Evolutionary conservation across 2,329 filamentous ascomycete genomes (phyloP).

Genomic region (Sporothrix brunneoviolacea): DNA sequence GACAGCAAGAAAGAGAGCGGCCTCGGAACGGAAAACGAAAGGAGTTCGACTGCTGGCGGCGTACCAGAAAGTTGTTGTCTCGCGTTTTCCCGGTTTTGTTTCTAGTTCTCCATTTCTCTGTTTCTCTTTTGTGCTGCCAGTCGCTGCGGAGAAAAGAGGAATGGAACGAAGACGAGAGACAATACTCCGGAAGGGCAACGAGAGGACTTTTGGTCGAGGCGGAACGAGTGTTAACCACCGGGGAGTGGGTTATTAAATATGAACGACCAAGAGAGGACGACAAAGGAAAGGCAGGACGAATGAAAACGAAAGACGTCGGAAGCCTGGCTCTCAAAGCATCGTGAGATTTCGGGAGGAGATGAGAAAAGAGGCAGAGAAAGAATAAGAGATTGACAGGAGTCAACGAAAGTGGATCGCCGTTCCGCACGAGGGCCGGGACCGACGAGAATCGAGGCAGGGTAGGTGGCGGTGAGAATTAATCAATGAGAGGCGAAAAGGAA

Average conservation of each 20-base stretch:
- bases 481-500: background rate
- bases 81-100: too few species aligned
- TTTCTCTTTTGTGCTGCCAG: too few species aligned
- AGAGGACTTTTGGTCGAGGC: background rate
- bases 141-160: too few species aligned
- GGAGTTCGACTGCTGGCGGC: too few species aligned
- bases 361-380: background rate
- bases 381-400: background rate
- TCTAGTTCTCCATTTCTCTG: too few species aligned
- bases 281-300: background rate
- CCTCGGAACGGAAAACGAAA: too few species aligned
- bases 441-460: background rate
- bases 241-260: background rate
- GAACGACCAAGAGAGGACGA: background rate
- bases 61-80: too few species aligned
- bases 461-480: background rate
- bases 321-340: conserved; percentile 4
- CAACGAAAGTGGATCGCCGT: conserved; percentile 3
- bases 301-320: background rate
- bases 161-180: too few species aligned
- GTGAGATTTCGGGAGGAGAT: background rate
- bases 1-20: background rate
- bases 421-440: background rate
- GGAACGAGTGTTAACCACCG: background rate
- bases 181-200: background rate